Evolutionary conservation across 108 stramenopile species (phyloP), one percentile per base, ranked within the genome.

Genomic region (Nitzschia inconspicua): DNA sequence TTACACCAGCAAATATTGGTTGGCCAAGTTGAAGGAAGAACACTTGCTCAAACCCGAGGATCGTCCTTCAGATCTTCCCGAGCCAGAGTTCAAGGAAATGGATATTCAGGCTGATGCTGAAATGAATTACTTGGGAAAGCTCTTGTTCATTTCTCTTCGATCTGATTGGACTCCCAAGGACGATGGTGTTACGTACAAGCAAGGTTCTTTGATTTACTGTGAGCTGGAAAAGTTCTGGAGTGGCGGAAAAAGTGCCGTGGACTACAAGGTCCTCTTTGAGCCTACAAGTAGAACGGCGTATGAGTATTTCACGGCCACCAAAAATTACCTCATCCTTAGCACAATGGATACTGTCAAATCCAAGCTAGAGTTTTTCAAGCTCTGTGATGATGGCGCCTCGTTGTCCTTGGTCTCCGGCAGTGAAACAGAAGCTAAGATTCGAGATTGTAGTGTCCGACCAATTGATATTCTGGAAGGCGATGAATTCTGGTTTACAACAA

Each of bases 271-370:
- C 30, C 57, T 94, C 11, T 94, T 94, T 75, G 84, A 85, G 59
- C 89, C 89, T 16, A 86, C 88, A 0, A 77, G 70, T 7, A 54
- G 79, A 13, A 83, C 80, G 19, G 88, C 93, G 2, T 85, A 84
- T 37, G 63, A 79, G 24, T 83, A 84, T 27, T 83, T 73, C 46
- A 76, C 78, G 19, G 58, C 68, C 16, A 89, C 89, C 19, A 94
- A 91, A 68, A 77, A 91, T 44, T 94, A 88, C 53, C 37, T 94
- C 50, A 75, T 94, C 40, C 66, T 91, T 11, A 75, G 80, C 41
- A 84, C 76, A 22, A 73, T 91, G 59, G 88, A 91, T 34, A 86
- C 88, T 59, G 93, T 94, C 37, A 86, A 88, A 47, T 75, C 86
- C 27, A 84, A 77, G 27, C 72, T 91, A 9, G 66, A 87, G 22